Base-by-base conservation (phyloP, 306 rosid species). In the Glycine latifolia region DNA sequence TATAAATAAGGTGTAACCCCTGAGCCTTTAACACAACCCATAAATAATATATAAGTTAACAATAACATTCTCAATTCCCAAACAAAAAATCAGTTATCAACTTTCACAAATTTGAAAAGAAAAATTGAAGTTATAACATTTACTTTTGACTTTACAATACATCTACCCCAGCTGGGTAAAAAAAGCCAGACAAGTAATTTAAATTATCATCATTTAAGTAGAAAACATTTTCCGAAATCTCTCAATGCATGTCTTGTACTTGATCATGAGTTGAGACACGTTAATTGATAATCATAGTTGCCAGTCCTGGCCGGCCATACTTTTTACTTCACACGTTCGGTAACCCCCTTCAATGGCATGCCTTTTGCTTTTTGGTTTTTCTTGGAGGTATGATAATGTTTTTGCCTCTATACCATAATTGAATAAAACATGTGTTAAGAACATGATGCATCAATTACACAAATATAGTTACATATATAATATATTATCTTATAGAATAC, bases 191-290 rank as follows among this genome's bases (percentile, higher is more conserved):
- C 31, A 13, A 10, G n/a, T 67, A 41, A 67, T n/a, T 41, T 8
- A 15, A 35, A 67, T 43, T 20, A 63, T 65, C 12, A 81, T 81
- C 6, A 79, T 84, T 66, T 75, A 44, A 61, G 70, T 68, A 48
- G 79, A 58, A 63, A 79, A 82, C 89, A 86, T 17, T 46, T 63
- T 70, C 84, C 86, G 82, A 79, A 65, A 82, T 82, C 50, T 86
- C 73, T 79, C 47, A 62, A 61, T 55, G 84, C 61, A 79, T 86
- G 86, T 70, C 82, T 86, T 74, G 67, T 84, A 81, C 14, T 84
- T 81, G 14, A 55, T 66, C 52, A 81, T 46, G 43, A 63, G 9
- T 50, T 63, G 46, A 53, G 7, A 26, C 31, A 26, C 31, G 31
- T 39, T 70, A 39, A 79, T 71, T 66, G 59, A 81, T 56, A 41